phyloP scores from a whole-genome alignment of 306 rosid genomes.

The Sophora flavescens region DNA sequence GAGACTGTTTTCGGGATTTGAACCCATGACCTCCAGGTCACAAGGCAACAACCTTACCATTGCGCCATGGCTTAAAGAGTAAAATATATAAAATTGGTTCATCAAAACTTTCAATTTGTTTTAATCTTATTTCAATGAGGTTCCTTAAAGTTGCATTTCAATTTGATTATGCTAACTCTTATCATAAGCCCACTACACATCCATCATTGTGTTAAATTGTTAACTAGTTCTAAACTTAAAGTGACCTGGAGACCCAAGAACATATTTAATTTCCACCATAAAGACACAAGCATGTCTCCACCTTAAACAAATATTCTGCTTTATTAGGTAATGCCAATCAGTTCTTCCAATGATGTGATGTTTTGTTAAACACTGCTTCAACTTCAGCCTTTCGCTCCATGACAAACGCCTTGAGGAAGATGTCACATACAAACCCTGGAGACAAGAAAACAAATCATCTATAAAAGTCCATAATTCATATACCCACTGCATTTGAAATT shows the following conservation, averaged over 20 bases:
- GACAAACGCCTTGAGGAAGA: slow-evolving; percentile 57
- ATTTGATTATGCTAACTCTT: slow-evolving; percentile 14
- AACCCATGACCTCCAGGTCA: too few species aligned
- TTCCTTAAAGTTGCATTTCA: slow-evolving; percentile 17
- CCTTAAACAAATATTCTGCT: slow-evolving; percentile 70
- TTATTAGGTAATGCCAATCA: slow-evolving; percentile 52
- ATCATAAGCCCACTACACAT: background rate
- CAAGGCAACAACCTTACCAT: too few species aligned
- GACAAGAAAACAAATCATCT: slow-evolving; percentile 29
- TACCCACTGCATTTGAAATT: slow-evolving; percentile 6
- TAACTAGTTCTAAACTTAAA: slow-evolving; percentile 31
- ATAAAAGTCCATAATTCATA: slow-evolving; percentile 26
- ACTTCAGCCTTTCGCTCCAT: slow-evolving; percentile 72
- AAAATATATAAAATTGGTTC: slow-evolving; percentile 14
- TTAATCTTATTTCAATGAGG: slow-evolving; percentile 29
- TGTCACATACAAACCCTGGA: slow-evolving; percentile 70
- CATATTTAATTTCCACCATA: slow-evolving; percentile 31
- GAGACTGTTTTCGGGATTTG: too few species aligned
- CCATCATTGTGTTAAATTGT: too few species aligned
- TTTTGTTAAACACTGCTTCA: slow-evolving; percentile 64
- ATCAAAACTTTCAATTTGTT: background rate
- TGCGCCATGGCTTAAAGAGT: background rate
- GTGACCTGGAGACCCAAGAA: slow-evolving; percentile 10
- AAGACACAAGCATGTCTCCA: slow-evolving; percentile 45
- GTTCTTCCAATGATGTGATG: slow-evolving; percentile 62